A percentile compares a stretch with the other conserved stretches of the same genome.
These are phyloP conservation scores for Vigna reflexopilosa DNA, from an alignment of 306 rosid genomes.

Conservation along the genomic window DNA sequence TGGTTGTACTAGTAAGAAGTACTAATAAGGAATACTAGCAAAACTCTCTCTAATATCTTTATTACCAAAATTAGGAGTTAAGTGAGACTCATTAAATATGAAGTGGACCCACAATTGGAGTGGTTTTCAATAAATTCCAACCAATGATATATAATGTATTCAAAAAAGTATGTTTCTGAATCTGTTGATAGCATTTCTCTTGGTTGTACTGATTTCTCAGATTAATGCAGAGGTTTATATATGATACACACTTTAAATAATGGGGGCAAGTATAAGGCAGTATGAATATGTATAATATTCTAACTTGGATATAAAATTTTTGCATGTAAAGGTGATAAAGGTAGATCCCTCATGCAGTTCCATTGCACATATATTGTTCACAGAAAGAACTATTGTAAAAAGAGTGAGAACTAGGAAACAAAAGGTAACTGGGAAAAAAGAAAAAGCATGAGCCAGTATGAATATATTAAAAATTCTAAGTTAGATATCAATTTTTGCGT, in stretches of 20 bases:
- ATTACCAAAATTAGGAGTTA: no score
- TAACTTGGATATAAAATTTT: neutral
- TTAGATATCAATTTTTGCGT: no score
- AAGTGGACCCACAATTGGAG: no score
- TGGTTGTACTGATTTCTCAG: conserved; percentile 10
- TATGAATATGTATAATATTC: neutral
- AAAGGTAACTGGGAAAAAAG: conserved; percentile 15
- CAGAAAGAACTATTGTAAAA: neutral
- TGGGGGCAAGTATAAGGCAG: conserved; percentile 3
- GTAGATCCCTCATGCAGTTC: conserved; percentile 7
- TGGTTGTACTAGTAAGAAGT: neutral
- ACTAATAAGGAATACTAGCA: no score
- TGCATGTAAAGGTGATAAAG: conserved; percentile 3
- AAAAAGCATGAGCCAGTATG: neutral
- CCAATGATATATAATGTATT: no score
- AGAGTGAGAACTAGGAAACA: conserved; percentile 17
- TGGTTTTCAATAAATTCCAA: no score
- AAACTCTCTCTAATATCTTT: no score
- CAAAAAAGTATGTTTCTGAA: no score
- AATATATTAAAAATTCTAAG: no score
- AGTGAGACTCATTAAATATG: no score
- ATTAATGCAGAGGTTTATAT: neutral
- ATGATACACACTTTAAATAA: neutral
- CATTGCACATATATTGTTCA: neutral
- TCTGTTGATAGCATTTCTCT: neutral